Percentiles rank a stretch among this genome's conserved stretches.
Evolutionary conservation across 2,329 filamentous ascomycete genomes (phyloP).

Genomic region (Scopulariopsis brevicaulis): DNA sequence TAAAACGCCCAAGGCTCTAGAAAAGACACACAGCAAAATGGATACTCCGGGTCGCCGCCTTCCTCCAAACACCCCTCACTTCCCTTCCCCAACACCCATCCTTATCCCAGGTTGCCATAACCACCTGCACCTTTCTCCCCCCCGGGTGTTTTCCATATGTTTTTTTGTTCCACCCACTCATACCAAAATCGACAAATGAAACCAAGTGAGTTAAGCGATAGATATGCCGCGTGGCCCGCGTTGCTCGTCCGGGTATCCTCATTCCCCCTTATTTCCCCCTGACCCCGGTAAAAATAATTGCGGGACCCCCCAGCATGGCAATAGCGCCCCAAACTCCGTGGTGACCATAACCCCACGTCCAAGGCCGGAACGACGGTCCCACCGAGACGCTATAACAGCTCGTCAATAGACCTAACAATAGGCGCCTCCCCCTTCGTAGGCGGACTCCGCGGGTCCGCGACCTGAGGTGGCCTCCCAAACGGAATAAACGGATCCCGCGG

Average conservation of each 20-base stretch:
- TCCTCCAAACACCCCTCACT: background rate
- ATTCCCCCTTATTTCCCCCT: no score
- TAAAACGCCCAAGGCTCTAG: background rate
- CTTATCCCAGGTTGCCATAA: background rate
- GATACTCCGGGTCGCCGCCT: background rate
- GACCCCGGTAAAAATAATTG: no score
- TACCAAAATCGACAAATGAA: background rate
- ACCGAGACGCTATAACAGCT: slow-evolving; percentile 45
- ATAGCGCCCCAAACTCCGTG: no score
- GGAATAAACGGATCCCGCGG: slow-evolving; percentile 40
- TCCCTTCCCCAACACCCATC: background rate
- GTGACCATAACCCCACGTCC: no score
- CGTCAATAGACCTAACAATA: slow-evolving; percentile 68
- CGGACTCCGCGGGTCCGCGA: slow-evolving; percentile 61
- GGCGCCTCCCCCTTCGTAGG: slow-evolving; percentile 63
- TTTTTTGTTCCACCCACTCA: no score
- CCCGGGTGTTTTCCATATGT: no score
- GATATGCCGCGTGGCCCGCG: no score
- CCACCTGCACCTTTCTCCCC: no score
- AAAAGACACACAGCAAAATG: background rate
- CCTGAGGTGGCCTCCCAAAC: slow-evolving; percentile 37
- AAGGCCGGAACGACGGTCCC: no score
- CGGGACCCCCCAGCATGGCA: no score
- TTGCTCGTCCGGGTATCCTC: no score
- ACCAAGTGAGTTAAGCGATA: background rate